These are phyloP conservation scores for Kazachstania psychrophila DNA, from an alignment of 805 yeast species.

Conservation along the genomic window DNA sequence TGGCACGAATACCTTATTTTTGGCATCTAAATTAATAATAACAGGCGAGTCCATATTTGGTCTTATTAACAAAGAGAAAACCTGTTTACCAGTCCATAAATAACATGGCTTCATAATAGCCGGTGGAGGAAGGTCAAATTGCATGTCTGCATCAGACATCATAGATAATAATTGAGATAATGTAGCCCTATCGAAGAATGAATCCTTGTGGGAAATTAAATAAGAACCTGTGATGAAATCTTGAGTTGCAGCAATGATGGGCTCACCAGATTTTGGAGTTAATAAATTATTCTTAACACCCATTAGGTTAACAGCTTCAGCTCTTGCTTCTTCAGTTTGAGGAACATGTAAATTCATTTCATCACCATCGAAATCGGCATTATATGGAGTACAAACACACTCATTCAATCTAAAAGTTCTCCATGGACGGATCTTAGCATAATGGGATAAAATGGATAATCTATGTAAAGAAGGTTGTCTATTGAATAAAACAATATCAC, in stretches of 20 bases:
- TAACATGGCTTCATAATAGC: conserved; percentile 79
- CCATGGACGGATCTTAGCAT: conserved; percentile 96
- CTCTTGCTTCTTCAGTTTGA: conserved; percentile 97
- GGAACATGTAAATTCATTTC: conserved; percentile 99
- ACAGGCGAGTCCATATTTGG: conserved; percentile 75
- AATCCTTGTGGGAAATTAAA: conserved; percentile 84
- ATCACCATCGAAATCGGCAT: conserved; percentile 99
- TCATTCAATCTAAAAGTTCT: conserved; percentile 93
- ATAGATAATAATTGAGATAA: conserved; percentile 75
- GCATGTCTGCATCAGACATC: conserved; percentile 90
- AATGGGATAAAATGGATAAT: conserved; percentile 87
- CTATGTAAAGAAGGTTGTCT: conserved; percentile 97
- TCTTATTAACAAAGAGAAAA: conserved; percentile 75
- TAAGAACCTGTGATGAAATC: conserved; percentile 97
- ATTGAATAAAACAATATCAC: conserved; percentile 90
- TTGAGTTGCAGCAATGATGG: conserved; percentile 98
- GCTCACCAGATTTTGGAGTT: conserved; percentile 97
- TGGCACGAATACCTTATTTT: conserved; percentile 78
- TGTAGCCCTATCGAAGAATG: conserved; percentile 81
- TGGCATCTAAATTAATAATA: conserved; percentile 84
- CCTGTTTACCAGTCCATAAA: conserved; percentile 97
- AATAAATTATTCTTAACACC: conserved; percentile 91
- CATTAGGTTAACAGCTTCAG: conserved; percentile 97
- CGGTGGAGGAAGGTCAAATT: conserved; percentile 94
- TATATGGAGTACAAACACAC: conserved; percentile 98